Evolutionary conservation across 495 filamentous ascomycete genomes (phyloP), one percentile per base, ranked within the genome.

Genomic region (Xylaria cubensis): DNA sequence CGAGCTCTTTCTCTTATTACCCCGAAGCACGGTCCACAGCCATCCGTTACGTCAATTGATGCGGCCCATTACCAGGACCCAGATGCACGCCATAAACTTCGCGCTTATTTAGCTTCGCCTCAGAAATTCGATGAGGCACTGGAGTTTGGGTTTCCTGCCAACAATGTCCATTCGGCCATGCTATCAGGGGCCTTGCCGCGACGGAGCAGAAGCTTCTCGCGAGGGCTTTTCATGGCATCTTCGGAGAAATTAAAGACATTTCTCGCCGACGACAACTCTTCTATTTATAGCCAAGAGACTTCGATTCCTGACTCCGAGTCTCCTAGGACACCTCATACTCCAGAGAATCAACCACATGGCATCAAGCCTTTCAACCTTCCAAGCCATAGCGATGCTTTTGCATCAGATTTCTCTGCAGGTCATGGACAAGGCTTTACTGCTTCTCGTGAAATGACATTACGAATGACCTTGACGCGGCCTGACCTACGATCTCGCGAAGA

Each of bases 71-170:
- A 97, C 75, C 93, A 93, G 79, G 94, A 98, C 72, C 94, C 94
- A 0, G 93, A 97, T 78, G 93, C 94, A 48, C 89, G 95, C 48
- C 82, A 95, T 62, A 97, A 95, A 78, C 83, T 98, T 15, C 91
- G 94, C 3, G 90, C 94, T n/a, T 97, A 94, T 73, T 86, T 97
- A 3, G 92, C 92, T 21, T 98, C 95, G 2, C 92, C 94, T 10
- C 93, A 97, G 73, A 97, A 97, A 78, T 97, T 98, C 71, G 96
- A 98, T 76, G 95, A 98, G 83, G 94, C 93, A 1, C 88, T 97
- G 66, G 93, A 96, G 77, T 97, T 96, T 82, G 95, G 95, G 5
- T 97, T 98, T 74, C 94, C 94, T 0, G 90, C 93, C 21, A 87
- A 82, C 41, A 82, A 86, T 48, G 76, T 77, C 3, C 71, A 82